Evolutionary conservation across 352 stramenopile genomes (phyloP), one percentile per base, ranked within the genome.

Genomic region (Phytophthora pinifolia): DNA sequence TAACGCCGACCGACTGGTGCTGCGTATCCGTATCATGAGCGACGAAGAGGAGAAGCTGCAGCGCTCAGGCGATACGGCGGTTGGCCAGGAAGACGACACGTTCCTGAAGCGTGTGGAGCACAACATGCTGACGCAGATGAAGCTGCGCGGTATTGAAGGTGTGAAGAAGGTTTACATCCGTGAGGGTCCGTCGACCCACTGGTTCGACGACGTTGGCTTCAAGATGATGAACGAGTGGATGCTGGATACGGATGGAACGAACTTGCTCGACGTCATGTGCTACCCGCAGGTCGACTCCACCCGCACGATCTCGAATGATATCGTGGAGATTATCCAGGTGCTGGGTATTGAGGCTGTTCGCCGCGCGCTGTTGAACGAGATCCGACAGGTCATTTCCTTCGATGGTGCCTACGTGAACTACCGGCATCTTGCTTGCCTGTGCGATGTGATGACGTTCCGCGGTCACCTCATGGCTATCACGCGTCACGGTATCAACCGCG

Each of bases 381-480:
- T 99, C 33, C 88, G 96, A 37, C 97, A 97, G 65, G 95, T 99
- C 29, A 98, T 99, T 79, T 98, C 87, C 53, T 99, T 99, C 70
- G 97, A 99, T 88, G 96, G 96, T 72, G 96, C 96, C 14, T 99
- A 99, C 77, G 97, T 99, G 41, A 99, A 99, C 73, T 99, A 99
- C 76, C 95, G 98, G 50, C 98, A 99, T 75, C 72, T 99, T 63
- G 94, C 96, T 33, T 98, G 96, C 64, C 75, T 99, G 35, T 96
- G 98, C 31, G 98, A 99, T 76, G 96, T 98, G 13, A 99, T 99
- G 97, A 99, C 97, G 6, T 98, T 98, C 83, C 89, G 97, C 64
- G 97, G 97, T 5, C 90, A 98, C 50, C 77, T 99, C 18, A 97
- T 96, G 77, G 96, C 97, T 36, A 98, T 99, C 56, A 98, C 98